Conservation (phyloP, 148 eudicot genomes). For the Agrostemma githago region DNA sequence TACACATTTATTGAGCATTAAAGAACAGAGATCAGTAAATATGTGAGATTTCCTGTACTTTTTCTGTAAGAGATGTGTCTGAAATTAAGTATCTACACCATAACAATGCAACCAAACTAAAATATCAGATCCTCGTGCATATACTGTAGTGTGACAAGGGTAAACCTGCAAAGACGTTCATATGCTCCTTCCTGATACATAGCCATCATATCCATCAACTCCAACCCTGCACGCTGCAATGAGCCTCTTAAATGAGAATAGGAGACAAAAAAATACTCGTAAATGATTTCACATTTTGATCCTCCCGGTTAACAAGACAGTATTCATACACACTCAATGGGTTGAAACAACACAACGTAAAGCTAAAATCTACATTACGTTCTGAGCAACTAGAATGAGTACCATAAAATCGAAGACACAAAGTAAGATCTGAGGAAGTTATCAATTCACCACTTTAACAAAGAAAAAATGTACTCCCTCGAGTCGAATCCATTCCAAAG, state of each 20-base stretch:
- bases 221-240: constrained; percentile 95
- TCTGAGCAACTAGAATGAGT: background rate
- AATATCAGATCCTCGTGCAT: background rate
- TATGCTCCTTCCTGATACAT: constrained; percentile 99
- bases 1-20: background rate
- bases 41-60: background rate
- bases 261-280: background rate
- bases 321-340: background rate
- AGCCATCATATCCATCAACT: constrained; percentile 99
- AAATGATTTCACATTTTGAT: background rate
- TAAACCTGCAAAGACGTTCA: constrained; percentile 97
- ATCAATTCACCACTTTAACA: background rate
- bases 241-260: constrained; percentile 14
- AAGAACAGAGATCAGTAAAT: background rate
- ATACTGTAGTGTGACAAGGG: constrained; percentile 9
- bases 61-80: background rate
- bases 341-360: too few relatives aligned
- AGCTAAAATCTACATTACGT: background rate
- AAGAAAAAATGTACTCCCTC: background rate
- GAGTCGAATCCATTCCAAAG: too few relatives aligned
- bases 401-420: background rate
- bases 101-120: background rate
- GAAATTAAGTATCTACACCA: background rate
- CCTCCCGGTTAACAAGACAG: background rate
- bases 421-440: background rate